Percentiles rank a stretch among this genome's conserved stretches.
These are phyloP conservation scores for Ogataea henricii DNA, from an alignment of 805 yeast genomes.

Conservation along the genomic window DNA sequence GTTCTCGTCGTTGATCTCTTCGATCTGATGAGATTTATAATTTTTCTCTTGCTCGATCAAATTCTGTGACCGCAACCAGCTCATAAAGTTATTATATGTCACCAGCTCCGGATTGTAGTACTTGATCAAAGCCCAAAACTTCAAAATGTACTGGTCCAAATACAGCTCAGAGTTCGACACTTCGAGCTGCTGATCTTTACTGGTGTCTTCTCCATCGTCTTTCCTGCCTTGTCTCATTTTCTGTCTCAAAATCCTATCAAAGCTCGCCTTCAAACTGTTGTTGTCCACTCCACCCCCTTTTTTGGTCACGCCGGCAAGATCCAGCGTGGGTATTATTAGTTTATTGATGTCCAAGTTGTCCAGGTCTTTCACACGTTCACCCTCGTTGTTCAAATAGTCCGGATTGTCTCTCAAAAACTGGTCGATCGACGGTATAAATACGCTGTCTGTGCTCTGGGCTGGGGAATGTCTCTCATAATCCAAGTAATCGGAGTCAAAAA, in stretches of 20 bases:
- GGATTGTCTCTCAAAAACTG: conserved; percentile 27
- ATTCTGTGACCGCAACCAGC: conserved; percentile 16
- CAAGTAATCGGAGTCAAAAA: conserved; percentile 19
- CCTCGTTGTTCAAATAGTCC: conserved; percentile 14
- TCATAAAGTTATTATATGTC: conserved; percentile 17
- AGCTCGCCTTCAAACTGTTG: conserved; percentile 7
- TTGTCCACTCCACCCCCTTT: not conserved
- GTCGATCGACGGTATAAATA: conserved; percentile 27
- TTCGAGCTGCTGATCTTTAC: conserved; percentile 12
- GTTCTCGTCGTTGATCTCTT: conserved; percentile 18
- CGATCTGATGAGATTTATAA: conserved; percentile 17
- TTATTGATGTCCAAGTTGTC: conserved; percentile 17
- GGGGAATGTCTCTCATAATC: not conserved
- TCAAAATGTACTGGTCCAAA: conserved; percentile 21
- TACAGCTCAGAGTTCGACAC: conserved; percentile 26
- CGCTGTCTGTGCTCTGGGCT: conserved; percentile 9
- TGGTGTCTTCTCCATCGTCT: not conserved
- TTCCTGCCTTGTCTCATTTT: not conserved
- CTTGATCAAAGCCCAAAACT: conserved; percentile 26
- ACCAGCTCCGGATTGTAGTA: conserved; percentile 28
- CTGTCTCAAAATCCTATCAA: conserved; percentile 10
- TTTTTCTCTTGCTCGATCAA: not conserved
- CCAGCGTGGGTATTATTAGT: conserved; percentile 17
- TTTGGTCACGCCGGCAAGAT: conserved; percentile 8
- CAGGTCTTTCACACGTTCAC: conserved; percentile 12